Evolutionary conservation across 129 eudicot genomes (phyloP).

Genomic region (Flaveria sonorensis): DNA sequence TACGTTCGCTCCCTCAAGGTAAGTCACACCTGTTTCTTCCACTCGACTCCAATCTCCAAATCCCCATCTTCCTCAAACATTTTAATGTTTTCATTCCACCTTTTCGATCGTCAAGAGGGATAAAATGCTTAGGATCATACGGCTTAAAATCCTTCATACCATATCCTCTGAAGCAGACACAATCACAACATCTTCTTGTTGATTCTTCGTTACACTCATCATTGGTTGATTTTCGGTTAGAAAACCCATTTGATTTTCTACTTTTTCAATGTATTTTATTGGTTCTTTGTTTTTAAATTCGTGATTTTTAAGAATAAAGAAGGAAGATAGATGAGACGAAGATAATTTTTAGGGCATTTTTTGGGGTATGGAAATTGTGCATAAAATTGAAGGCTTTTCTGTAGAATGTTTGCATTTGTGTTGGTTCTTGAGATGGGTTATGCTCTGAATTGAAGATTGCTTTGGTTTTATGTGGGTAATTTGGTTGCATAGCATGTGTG

Average conservation of each 20-base stretch:
- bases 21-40: conserved; percentile 31
- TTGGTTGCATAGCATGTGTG: too few relatives aligned
- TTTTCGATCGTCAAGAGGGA: conserved; percentile 26
- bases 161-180: conserved; percentile 10
- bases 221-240: conserved; percentile 22
- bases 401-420: background rate
- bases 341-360: conserved; percentile 24
- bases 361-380: conserved; percentile 23
- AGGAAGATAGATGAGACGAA: conserved; percentile 6
- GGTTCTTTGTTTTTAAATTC: background rate
- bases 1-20: conserved; percentile 15
- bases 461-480: background rate
- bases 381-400: background rate
- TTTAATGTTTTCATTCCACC: background rate
- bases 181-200: background rate
- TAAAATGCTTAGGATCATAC: conserved; percentile 23
- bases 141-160: conserved; percentile 21
- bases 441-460: conserved; percentile 9
- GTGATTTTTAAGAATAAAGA: background rate
- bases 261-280: conserved; percentile 4
- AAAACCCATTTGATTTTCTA: conserved; percentile 8
- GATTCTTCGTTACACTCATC: conserved; percentile 26
- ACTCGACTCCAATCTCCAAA: conserved; percentile 11
- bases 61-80: background rate
- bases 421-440: conserved; percentile 1